Conservation (phyloP, 2,329 filamentous ascomycete genomes). For the Aspergillaceae sp. region DNA sequence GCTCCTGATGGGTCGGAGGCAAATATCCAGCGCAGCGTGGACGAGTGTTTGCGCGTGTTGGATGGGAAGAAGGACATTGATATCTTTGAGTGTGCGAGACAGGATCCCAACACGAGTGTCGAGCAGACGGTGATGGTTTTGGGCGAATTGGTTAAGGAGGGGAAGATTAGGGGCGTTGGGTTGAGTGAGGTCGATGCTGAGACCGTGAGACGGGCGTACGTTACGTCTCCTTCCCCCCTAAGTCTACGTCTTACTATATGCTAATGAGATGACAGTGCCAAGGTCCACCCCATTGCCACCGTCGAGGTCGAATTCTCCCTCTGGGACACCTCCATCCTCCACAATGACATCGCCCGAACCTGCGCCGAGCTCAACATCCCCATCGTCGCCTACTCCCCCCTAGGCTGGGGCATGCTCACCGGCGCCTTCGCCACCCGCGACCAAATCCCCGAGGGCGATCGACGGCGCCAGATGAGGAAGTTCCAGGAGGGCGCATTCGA, state of each 20-base stretch:
- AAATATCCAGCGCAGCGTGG: slow-evolving; percentile 49
- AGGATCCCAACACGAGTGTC: slow-evolving; percentile 45
- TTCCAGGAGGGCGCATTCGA: slow-evolving; percentile 45
- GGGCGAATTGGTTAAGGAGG: slow-evolving; percentile 32
- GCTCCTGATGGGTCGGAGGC: slow-evolving; percentile 46
- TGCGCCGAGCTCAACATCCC: slow-evolving; percentile 52
- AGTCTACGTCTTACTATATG: slow-evolving; percentile 1
- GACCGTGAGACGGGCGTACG: slow-evolving; percentile 36
- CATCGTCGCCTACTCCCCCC: slow-evolving; percentile 51
- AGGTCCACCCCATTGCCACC: slow-evolving; percentile 47
- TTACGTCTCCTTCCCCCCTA: slow-evolving; percentile 2
- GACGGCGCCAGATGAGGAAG: slow-evolving; percentile 37
- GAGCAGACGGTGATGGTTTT: slow-evolving; percentile 38
- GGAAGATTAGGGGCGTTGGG: slow-evolving; percentile 38
- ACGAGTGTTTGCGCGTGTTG: slow-evolving; percentile 47
- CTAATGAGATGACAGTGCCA: slow-evolving; percentile 35
- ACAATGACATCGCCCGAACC: slow-evolving; percentile 49
- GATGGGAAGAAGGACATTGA: slow-evolving; percentile 54
- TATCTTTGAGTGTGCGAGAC: slow-evolving; percentile 51
- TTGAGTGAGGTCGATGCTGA: slow-evolving; percentile 38
- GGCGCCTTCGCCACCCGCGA: slow-evolving; percentile 39
- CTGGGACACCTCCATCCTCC: slow-evolving; percentile 48
- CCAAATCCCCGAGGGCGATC: slow-evolving; percentile 42
- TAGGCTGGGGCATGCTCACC: slow-evolving; percentile 49
- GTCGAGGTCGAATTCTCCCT: slow-evolving; percentile 56